A percentile compares a stretch with the other conserved stretches of the same genome.
Evolutionary conservation across 2,329 filamentous ascomycete species (phyloP).

Genomic region (Cordyceps fumosorosea): DNA sequence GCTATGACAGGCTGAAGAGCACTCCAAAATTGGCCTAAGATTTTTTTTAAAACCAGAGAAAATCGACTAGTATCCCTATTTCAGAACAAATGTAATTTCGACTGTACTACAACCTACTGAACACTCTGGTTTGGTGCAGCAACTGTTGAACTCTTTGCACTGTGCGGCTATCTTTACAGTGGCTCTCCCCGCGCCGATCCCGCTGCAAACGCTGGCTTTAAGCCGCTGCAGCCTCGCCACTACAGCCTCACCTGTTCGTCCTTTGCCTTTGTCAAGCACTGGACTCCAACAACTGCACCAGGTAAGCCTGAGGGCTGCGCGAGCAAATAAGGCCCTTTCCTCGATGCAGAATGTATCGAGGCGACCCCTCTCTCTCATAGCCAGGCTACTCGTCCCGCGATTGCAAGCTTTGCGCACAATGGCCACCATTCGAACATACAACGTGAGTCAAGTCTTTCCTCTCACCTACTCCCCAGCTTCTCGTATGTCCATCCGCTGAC

Average conservation of each 20-base stretch:
- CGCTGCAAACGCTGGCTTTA: no score
- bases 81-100: no score
- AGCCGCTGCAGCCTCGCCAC: no score
- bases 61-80: neutral
- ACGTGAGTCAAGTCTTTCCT: constrained; percentile 20
- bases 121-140: no score
- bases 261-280: neutral
- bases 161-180: no score
- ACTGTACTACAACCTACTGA: no score
- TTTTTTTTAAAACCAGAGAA: neutral
- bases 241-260: neutral
- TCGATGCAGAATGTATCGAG: constrained; percentile 29
- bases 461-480: neutral
- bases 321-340: neutral
- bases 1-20: neutral
- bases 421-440: constrained; percentile 28
- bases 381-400: constrained; percentile 13
- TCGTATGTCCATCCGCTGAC: neutral
- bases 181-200: no score
- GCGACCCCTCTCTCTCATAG: constrained; percentile 21
- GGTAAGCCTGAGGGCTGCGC: neutral
- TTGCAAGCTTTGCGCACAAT: constrained; percentile 3
- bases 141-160: no score
- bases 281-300: neutral
- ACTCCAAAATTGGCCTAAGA: neutral